These are phyloP conservation scores for Agrocybe pediades DNA, from an alignment of 768 basidiomycete genomes.

Conservation along the genomic window DNA sequence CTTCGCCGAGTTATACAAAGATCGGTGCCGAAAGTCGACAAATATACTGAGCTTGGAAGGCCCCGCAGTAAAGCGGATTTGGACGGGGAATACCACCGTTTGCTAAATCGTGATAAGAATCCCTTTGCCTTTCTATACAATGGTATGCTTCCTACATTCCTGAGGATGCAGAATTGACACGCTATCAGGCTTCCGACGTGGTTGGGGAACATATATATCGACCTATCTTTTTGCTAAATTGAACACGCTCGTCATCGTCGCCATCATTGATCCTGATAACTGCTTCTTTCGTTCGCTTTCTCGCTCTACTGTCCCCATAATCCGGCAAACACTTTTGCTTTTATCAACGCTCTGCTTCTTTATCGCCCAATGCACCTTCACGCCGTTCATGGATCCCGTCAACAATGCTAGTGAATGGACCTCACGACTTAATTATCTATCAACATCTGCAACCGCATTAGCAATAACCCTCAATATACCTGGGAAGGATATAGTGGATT, in stretches of 20 bases:
- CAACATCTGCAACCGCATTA: constrained; percentile 64
- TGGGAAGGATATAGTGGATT: constrained; percentile 54
- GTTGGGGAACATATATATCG: constrained; percentile 69
- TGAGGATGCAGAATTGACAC: constrained; percentile 4
- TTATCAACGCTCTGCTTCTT: constrained; percentile 61
- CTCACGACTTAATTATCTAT: constrained; percentile 69
- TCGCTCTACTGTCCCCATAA: constrained; percentile 50
- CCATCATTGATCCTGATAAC: constrained; percentile 69
- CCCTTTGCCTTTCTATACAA: constrained; percentile 73
- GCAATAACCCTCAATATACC: constrained; percentile 61
- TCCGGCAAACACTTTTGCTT: constrained; percentile 64
- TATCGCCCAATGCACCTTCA: constrained; percentile 56
- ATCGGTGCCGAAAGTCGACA: constrained; percentile 66
- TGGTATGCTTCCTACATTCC: constrained; percentile 40
- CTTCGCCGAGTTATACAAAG: constrained; percentile 55
- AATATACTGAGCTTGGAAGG: constrained; percentile 72
- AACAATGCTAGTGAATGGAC: constrained; percentile 79
- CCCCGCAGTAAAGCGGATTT: constrained; percentile 54
- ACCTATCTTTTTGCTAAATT: constrained; percentile 73
- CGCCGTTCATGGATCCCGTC: constrained; percentile 69
- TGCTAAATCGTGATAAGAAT: constrained; percentile 63
- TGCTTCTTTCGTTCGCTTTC: constrained; percentile 66
- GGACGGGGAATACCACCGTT: constrained; percentile 70
- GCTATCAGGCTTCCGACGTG: constrained; percentile 61
- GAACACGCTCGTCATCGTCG: constrained; percentile 62